Base-by-base conservation (phyloP, 176 grass and related monocot genomes). In the Zea mays region DNA sequence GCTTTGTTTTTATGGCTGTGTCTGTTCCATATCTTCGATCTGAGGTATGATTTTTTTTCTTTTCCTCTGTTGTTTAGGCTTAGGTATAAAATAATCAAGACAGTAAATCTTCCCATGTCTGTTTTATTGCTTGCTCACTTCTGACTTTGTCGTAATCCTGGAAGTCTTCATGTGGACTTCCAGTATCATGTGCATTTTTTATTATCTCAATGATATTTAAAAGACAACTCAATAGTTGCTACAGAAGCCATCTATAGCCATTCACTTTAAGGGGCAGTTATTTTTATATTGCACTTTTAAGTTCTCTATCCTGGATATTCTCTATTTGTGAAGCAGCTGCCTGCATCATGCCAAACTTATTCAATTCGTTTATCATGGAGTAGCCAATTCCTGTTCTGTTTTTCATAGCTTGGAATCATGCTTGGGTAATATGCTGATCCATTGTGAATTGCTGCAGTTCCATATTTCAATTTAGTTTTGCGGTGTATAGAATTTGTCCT, bases 21-120 rank as follows among this genome's bases (percentile, higher is more conserved):
- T 94, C 92, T 71, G 96, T 94, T 82, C 96, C 96, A 74, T 94
- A 94, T 81, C 87, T 98, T 82, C 89, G 96, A 79, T 98, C 96
- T 34, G 96, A 98, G 95, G 96, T 98, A 81, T 82, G 76, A 19
- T 51, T 19, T 78, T 15, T 27, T 62, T 71, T 66, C 14, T 48
- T 50, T 4, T 52, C 21, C 21, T 43, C 10, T 82, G 17, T 50
- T 49, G 51, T 75, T 21, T 42, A 0, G 12, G 16, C 52, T 41
- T 71, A 64, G 12, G 8, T 45, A 64, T 38, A 34, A 76, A 49
- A 43, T 42, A 75, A 35, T 54, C 27, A 80, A 75, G 10, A 71
- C 62, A 63, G 11, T 39, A 20, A 51, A 62, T 64, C 10, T 38
- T 73, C 52, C 2, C 38, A 56, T 38, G 0, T 14, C 58, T 80